phyloP scores from a whole-genome alignment of 176 grass and related monocot genomes.

The Avena sativa region DNA sequence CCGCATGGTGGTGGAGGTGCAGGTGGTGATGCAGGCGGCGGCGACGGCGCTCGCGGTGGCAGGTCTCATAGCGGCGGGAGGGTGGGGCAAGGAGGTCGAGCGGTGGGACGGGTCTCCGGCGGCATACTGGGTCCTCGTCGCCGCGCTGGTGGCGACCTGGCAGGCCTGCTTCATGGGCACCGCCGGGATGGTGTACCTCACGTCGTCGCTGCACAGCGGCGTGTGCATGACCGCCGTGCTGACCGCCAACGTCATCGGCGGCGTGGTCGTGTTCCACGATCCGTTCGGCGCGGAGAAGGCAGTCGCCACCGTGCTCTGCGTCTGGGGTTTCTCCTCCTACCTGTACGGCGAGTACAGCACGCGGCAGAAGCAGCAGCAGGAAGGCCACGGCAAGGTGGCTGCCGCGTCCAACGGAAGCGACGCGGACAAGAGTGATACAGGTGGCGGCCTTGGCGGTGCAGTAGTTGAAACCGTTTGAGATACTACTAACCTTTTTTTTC shows the following conservation, averaged over 20 bases:
- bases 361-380: conserved; percentile 34
- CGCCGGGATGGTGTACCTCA: conserved; percentile 86
- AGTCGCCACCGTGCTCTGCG: conserved; percentile 71
- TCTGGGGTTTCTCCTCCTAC: conserved; percentile 95
- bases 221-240: conserved; percentile 95
- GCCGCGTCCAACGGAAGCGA: conserved; percentile 34
- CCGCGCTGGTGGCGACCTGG: conserved; percentile 67
- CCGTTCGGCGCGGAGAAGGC: conserved; percentile 75
- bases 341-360: conserved; percentile 78
- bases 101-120: conserved; percentile 61
- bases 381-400: conserved; percentile 52
- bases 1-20: conserved; percentile 84
- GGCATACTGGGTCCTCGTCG: conserved; percentile 68
- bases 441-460: conserved; percentile 21
- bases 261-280: conserved; percentile 71
- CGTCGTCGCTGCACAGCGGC: conserved; percentile 87
- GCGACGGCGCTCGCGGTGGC: conserved; percentile 74
- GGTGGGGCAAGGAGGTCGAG: conserved; percentile 46
- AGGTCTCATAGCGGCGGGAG: conserved; percentile 51
- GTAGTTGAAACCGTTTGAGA: conserved; percentile 50
- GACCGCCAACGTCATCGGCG: conserved; percentile 79
- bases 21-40: conserved; percentile 86
- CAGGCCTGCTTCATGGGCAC: conserved; percentile 98
- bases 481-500: neutral
- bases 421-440: conserved; percentile 34